Percentiles rank a stretch among this genome's conserved stretches.
Conservation (phyloP, 192 early-diverging fungal species). For the Linnemannia elongata region DNA sequence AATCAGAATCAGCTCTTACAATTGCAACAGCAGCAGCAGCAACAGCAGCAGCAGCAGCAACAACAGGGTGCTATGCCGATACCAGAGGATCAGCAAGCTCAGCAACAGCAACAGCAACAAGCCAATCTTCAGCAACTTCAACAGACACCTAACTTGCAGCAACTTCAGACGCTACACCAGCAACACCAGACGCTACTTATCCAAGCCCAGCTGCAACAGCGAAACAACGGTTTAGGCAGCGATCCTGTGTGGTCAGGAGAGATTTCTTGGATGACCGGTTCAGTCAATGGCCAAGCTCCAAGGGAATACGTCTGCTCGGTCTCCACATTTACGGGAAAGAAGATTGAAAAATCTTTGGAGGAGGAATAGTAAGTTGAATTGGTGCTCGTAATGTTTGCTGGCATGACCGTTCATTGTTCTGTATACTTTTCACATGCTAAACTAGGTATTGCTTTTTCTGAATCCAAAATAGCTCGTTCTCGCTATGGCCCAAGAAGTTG, state of each 20-base stretch:
- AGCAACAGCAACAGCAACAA: slow-evolving; percentile 35
- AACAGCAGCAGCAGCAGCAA: slow-evolving; percentile 20
- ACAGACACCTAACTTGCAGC: slow-evolving; percentile 27
- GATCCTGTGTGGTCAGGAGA: slow-evolving; percentile 51
- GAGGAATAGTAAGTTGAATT: slow-evolving; percentile 43
- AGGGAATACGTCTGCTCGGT: slow-evolving; percentile 36
- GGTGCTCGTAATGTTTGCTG: background rate
- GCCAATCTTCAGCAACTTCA: slow-evolving; percentile 17
- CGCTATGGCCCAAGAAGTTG: slow-evolving; percentile 45
- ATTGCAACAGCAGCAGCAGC: slow-evolving; percentile 17
- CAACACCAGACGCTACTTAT: slow-evolving; percentile 33
- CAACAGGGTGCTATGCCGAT: background rate
- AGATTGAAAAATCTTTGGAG: slow-evolving; percentile 43
- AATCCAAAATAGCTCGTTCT: slow-evolving; percentile 20
- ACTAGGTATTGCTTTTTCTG: background rate
- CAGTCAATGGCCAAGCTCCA: slow-evolving; percentile 14
- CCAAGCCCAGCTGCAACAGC: slow-evolving; percentile 41
- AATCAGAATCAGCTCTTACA: slow-evolving; percentile 5
- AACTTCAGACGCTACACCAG: slow-evolving; percentile 31
- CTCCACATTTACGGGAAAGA: slow-evolving; percentile 51
- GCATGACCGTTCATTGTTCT: background rate
- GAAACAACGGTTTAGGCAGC: slow-evolving; percentile 24
- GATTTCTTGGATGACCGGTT: slow-evolving; percentile 36
- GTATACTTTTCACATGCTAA: background rate
- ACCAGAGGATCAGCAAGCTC: slow-evolving; percentile 12